Evolutionary conservation across 495 filamentous ascomycete genomes (phyloP), one percentile per base, ranked within the genome.

Genomic region (Xylaria bambusicola): DNA sequence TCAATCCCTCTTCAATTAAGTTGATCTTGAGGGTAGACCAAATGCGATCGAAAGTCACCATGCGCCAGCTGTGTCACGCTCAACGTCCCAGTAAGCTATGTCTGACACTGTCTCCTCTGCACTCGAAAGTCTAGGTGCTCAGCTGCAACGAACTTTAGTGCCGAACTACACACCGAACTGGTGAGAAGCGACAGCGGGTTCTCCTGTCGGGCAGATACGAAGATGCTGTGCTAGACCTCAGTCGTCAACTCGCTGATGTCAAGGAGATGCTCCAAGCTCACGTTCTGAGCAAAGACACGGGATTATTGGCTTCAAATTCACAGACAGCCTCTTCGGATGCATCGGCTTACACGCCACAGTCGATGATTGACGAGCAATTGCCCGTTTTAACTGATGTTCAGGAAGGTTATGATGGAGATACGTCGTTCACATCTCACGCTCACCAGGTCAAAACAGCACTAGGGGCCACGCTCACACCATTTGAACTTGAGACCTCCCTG

Each of bases 161-260:
- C 35, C 63, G 66, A 29, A 61, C 42, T 9, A 66, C 66, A 18
- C 63, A 58, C 20, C 57, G 63, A 38, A 21, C 54, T 0, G 31
- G 53, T 27, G 66, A 68, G 42, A 68, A 68, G 50, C 60, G 66
- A 17, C 66, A 68, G 54, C 66, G 66, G 3, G 60, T 68, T 23
- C 57, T 68, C 21, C 21, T 68, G 42, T 68, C 66, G 24, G 52
- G 63, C 4, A 68, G 59, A 42, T 66, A 68, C 27, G 66, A 68
- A 27, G 66, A 68, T 41, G 66, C 66, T 29, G 63, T 68, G 9
- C 63, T 63, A 21, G 62, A 65, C 55, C 61, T 68, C 31, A 52
- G 60, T 33, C 61, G 60, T 13, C 66, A 65, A 29, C 63, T 68
- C 31, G 48, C 56, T 24, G 66, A 68, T 3, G 66, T 68, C 20